phyloP scores from a whole-genome alignment of 192 early-diverging fungal species.

The Coemansia sp. region DNA sequence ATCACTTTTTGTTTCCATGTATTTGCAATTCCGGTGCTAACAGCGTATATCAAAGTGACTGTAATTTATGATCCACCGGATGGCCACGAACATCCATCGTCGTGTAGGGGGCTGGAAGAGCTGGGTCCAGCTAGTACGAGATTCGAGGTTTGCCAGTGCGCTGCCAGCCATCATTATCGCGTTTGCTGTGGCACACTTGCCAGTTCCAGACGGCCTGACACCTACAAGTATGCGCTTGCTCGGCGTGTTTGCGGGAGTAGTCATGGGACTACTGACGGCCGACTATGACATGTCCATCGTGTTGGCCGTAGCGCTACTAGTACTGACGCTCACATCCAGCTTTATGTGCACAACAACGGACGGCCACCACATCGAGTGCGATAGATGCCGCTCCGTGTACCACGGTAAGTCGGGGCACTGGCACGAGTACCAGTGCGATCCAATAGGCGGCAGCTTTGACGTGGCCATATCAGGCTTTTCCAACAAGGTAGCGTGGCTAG shows the following conservation, averaged over 20 bases:
- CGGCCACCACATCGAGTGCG: conserved; percentile 58
- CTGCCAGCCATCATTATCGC: conserved; percentile 39
- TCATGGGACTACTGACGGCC: conserved; percentile 60
- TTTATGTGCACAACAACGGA: conserved; percentile 63
- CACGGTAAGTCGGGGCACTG: conserved; percentile 31
- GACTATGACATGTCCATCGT: conserved; percentile 59
- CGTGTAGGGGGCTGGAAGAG: conserved; percentile 47
- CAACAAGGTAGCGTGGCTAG: conserved; percentile 68
- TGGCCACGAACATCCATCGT: background rate
- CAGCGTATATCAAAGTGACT: background rate
- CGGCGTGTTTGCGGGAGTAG: conserved; percentile 54
- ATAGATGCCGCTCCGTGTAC: conserved; percentile 52
- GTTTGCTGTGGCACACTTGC: conserved; percentile 33
- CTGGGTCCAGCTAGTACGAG: conserved; percentile 19
- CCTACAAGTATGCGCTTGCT: conserved; percentile 49
- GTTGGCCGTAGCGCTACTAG: conserved; percentile 57
- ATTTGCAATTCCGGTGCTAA: background rate
- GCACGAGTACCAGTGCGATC: conserved; percentile 61
- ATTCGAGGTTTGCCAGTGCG: conserved; percentile 37
- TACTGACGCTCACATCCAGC: conserved; percentile 62
- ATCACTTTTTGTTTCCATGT: background rate
- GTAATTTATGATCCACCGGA: background rate
- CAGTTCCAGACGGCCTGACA: conserved; percentile 33
- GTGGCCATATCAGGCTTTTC: conserved; percentile 66
- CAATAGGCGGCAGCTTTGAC: conserved; percentile 62